Conservation (phyloP, 2,329 filamentous ascomycete species). For the Verticillium dahliae region DNA sequence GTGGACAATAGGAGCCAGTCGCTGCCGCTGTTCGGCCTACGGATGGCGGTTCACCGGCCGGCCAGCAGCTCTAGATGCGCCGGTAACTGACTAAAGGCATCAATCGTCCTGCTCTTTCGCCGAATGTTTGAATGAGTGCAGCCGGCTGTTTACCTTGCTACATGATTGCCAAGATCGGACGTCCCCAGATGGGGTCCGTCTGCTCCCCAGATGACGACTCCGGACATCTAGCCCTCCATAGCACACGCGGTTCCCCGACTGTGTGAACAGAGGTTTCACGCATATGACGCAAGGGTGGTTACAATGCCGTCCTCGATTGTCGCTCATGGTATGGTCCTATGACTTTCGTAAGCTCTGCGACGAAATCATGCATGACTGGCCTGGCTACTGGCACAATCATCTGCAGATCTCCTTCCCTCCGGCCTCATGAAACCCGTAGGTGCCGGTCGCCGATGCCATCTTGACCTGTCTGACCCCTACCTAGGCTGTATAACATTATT, state of each 20-base stretch:
- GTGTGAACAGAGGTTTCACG: background rate
- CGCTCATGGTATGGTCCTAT: background rate
- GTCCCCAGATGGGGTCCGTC: background rate
- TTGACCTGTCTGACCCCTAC: background rate
- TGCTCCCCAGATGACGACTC: background rate
- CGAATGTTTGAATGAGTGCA: too few species aligned
- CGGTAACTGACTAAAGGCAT: background rate
- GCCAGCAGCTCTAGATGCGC: background rate
- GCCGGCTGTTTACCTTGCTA: background rate
- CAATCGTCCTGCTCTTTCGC: background rate
- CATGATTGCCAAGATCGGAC: background rate
- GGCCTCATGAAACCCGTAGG: slow-evolving; percentile 1
- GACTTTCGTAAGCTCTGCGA: background rate
- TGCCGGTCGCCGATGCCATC: background rate
- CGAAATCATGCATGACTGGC: too few species aligned
- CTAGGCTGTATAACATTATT: background rate
- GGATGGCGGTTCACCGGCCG: background rate
- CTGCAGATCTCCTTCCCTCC: background rate
- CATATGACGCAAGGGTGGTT: slow-evolving; percentile 1
- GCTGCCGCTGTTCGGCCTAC: background rate
- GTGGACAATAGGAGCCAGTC: background rate
- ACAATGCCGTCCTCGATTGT: slow-evolving; percentile 7
- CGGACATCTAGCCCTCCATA: background rate
- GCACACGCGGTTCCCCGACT: background rate
- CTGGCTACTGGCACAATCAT: background rate